These are phyloP conservation scores for Plenodomus biglobosus DNA, from an alignment of 2,329 filamentous ascomycete genomes.

Conservation along the genomic window DNA sequence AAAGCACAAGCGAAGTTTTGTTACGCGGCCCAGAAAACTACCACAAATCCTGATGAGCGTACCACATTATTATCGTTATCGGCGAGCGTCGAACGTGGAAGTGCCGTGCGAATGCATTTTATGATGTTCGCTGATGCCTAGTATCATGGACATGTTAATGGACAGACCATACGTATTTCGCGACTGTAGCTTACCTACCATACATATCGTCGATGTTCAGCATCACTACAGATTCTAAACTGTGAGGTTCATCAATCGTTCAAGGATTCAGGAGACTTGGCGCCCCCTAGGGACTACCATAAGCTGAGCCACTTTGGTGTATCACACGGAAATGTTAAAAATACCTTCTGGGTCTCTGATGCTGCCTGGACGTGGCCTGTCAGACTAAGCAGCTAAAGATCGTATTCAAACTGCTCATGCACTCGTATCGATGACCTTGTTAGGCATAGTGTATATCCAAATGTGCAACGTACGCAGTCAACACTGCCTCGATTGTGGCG, in stretches of 20 bases:
- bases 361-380: not conserved
- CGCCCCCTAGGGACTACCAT: not conserved
- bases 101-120: no score
- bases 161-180: no score
- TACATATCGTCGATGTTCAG: no score
- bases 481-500: not conserved
- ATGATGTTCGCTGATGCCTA: no score
- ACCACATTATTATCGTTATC: no score
- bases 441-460: not conserved
- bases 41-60: no score
- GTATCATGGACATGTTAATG: no score
- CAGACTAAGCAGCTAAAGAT: not conserved
- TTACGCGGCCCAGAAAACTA: no score
- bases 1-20: no score
- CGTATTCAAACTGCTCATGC: not conserved
- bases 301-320: not conserved
- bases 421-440: not conserved
- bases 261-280: not conserved
- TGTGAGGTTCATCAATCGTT: not conserved
- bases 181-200: no score
- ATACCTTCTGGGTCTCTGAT: not conserved
- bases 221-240: no score
- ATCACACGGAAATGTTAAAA: not conserved
- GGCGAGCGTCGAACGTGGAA: no score
- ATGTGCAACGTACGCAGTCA: not conserved